phyloP scores from a whole-genome alignment of 1,284 basidiomycete genomes.

The Phylloporus sp. region DNA sequence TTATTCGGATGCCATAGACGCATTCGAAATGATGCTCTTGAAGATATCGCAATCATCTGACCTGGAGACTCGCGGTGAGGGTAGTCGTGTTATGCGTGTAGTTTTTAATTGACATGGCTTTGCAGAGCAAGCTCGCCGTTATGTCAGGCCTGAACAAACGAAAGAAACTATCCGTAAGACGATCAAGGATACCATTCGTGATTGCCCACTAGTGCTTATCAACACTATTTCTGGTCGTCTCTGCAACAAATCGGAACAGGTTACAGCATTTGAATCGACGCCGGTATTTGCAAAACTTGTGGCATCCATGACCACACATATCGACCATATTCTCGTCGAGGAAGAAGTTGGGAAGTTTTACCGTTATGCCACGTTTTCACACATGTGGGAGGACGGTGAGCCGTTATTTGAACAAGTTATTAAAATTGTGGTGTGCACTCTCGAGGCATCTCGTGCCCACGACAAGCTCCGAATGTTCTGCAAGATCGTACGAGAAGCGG shows the following conservation, averaged over 20 bases:
- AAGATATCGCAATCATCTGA: neutral
- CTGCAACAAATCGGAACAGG: conserved; percentile 2
- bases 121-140: neutral
- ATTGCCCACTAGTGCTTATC: conserved; percentile 15
- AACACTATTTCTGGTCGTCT: conserved; percentile 16
- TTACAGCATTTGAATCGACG: conserved; percentile 6
- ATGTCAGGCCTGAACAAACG: neutral
- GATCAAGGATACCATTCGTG: conserved; percentile 5
- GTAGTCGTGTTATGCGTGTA: neutral
- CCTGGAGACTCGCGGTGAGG: neutral
- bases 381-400: conserved; percentile 8
- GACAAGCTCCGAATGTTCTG: conserved; percentile 19
- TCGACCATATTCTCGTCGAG: neutral
- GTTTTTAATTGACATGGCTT: neutral
- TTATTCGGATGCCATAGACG: neutral
- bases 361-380: neutral
- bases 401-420: conserved; percentile 14
- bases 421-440: neutral
- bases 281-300: neutral
- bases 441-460: neutral
- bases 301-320: neutral
- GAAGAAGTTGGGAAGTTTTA: neutral
- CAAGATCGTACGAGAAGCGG: conserved; percentile 2
- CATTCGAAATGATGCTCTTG: neutral
- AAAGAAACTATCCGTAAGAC: neutral